Evolutionary conservation across 495 filamentous ascomycete species (phyloP).

Genomic region (Echria macrotheca): DNA sequence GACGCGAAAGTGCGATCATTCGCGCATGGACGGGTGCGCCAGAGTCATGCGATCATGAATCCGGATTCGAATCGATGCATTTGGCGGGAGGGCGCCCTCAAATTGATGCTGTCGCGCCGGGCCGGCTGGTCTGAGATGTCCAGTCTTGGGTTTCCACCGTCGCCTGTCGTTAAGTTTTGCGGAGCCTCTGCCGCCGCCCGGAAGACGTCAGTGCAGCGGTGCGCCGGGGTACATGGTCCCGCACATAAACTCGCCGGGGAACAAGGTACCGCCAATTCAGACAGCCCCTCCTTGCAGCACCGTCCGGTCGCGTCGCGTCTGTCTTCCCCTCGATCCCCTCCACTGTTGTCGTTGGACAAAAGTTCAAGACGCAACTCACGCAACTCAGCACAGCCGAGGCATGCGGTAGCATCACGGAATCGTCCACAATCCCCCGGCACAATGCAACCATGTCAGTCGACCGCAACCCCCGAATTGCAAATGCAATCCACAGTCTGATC

Average conservation of each 20-base stretch:
- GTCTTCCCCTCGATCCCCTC: slow-evolving; percentile 9
- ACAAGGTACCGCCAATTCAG: background rate
- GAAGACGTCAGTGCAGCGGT: background rate
- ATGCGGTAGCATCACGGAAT: too few relatives aligned
- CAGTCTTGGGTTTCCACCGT: slow-evolving; percentile 15
- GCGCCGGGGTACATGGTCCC: background rate
- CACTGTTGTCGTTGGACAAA: too few relatives aligned
- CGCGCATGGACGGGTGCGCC: slow-evolving; percentile 27
- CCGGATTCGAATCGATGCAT: slow-evolving; percentile 32
- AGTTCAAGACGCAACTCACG: too few relatives aligned
- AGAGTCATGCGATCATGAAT: slow-evolving; percentile 35
- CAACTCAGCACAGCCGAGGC: too few relatives aligned
- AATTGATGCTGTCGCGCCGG: slow-evolving; percentile 19
- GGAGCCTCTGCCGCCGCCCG: slow-evolving; percentile 14
- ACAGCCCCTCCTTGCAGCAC: background rate
- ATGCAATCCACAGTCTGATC: slow-evolving; percentile 54
- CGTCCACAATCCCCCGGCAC: too few relatives aligned
- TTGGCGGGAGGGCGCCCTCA: slow-evolving; percentile 26
- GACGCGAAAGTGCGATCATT: slow-evolving; percentile 36
- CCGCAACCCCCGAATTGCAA: slow-evolving; percentile 41
- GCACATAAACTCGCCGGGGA: background rate
- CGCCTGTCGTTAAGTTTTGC: slow-evolving; percentile 24
- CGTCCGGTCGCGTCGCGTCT: slow-evolving; percentile 19
- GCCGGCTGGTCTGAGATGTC: slow-evolving; percentile 9
- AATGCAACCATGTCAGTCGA: slow-evolving; percentile 42